Conservation (phyloP, 23 red algal species). For the Cyanidium caldarium region DNA sequence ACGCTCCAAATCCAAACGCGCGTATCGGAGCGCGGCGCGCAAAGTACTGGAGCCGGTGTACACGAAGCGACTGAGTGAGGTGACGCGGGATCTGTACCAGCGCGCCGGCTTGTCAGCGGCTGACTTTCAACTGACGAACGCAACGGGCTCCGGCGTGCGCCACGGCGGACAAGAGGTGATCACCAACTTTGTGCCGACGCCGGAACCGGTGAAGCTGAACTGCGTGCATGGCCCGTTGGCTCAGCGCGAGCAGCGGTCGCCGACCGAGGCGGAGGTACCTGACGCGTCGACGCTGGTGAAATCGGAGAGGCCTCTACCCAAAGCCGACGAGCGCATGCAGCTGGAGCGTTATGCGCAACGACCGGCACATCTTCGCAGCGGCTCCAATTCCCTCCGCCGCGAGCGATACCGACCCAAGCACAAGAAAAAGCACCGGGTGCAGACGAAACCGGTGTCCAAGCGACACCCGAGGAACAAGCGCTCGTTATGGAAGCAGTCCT, state of each 20-base stretch:
- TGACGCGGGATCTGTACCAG: neutral
- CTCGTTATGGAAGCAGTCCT: neutral
- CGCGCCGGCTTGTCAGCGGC: neutral
- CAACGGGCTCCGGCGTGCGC: neutral
- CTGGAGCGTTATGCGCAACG: neutral
- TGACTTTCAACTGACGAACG: neutral
- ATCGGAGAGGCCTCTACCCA: neutral
- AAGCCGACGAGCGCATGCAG: neutral
- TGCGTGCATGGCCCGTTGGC: constrained; percentile 47
- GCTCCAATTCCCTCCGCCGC: neutral
- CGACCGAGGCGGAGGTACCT: neutral
- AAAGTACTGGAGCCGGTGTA: neutral
- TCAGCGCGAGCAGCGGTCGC: too few relatives aligned
- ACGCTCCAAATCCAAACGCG: neutral
- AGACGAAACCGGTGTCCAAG: neutral
- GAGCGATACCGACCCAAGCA: neutral
- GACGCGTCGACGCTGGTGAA: neutral
- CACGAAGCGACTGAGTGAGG: neutral
- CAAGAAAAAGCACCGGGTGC: neutral
- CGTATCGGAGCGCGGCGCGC: neutral
- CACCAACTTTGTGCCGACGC: constrained; percentile 42
- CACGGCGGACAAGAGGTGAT: constrained; percentile 42
- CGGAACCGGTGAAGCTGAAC: constrained; percentile 29
- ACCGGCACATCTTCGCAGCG: neutral
- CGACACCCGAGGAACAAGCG: neutral